phyloP scores from a whole-genome alignment of 176 grass and related monocot genomes.

The Zea mays region Zm-B73-REFERENCE-NAM-5.0 NC_050101.1:174192001-174192500 shows the following conservation, averaged over 20 bases:
- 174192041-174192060: background rate
- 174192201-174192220: background rate
- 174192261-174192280: constrained; percentile 2
- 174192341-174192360: constrained; percentile 97
- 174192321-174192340: constrained; percentile 87
- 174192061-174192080: background rate
- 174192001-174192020: background rate
- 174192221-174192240: background rate
- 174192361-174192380: constrained; percentile 14
- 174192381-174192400: background rate
- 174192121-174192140: background rate
- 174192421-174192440: background rate
- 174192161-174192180: background rate
- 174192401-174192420: background rate
- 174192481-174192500: too few species aligned
- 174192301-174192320: constrained; percentile 87
- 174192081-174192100: background rate
- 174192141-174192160: background rate
- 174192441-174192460: too few species aligned
- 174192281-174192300: constrained; percentile 22
- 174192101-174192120: background rate
- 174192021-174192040: background rate
- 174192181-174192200: background rate
- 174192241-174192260: background rate
- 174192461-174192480: too few species aligned